Evolutionary conservation across 2,329 filamentous ascomycete genomes (phyloP).

Genomic region (Clarireedia hainanense): DNA sequence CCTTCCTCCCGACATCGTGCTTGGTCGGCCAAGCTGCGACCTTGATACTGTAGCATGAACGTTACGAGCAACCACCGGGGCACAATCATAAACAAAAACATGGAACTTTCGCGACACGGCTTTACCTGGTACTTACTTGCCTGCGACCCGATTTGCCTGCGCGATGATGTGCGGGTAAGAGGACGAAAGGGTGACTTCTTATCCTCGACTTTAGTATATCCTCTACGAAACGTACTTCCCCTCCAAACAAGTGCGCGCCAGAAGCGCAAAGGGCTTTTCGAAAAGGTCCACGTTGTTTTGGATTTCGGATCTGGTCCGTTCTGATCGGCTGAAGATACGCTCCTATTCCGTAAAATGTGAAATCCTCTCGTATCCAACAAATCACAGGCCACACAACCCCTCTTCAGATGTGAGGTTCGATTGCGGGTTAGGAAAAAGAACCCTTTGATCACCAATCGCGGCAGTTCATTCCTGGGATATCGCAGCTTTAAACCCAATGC

Average conservation of each 20-base stretch:
- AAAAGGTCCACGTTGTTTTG: conserved; percentile 10
- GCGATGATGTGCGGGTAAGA: neutral
- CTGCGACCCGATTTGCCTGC: neutral
- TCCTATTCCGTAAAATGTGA: no score
- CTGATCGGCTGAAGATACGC: conserved; percentile 16
- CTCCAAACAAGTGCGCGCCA: conserved; percentile 13
- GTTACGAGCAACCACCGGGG: no score
- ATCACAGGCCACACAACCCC: conserved; percentile 4
- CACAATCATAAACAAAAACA: neutral
- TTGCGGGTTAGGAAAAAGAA: neutral
- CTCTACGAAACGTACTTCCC: no score
- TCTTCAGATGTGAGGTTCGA: conserved; percentile 3
- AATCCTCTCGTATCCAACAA: neutral
- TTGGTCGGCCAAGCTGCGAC: no score
- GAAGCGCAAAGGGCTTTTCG: conserved; percentile 19
- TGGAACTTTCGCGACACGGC: neutral
- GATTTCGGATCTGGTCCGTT: conserved; percentile 21
- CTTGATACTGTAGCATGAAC: no score
- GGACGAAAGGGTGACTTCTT: no score
- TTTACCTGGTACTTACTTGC: neutral
- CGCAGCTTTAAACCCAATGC: neutral
- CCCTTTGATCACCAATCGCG: conserved; percentile 1
- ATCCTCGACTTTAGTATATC: no score
- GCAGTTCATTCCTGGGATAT: neutral
- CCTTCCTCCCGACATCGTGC: no score